phyloP scores from a whole-genome alignment of 352 stramenopile genomes.

The Pythium plurisporium region DNA sequence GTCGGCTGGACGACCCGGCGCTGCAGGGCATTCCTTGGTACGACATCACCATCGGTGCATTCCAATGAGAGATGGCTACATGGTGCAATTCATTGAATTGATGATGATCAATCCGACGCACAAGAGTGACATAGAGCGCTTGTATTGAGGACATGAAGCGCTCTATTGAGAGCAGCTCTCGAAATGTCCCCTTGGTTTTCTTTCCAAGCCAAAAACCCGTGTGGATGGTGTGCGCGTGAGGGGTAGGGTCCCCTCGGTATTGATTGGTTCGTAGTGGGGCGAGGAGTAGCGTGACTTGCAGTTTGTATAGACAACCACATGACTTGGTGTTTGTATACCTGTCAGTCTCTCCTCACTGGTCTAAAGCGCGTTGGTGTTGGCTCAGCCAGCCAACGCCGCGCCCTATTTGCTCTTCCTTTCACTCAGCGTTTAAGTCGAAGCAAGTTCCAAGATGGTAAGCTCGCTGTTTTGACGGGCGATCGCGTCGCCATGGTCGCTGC shows the following conservation, averaged over 20 bases:
- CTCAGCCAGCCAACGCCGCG: conserved; percentile 25
- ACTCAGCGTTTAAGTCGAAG: conserved; percentile 85
- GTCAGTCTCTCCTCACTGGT: conserved; percentile 25
- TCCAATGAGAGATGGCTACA: too few relatives aligned
- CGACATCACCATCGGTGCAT: conserved; percentile 1
- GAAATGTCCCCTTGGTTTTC: too few relatives aligned
- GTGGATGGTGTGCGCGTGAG: conserved; percentile 13
- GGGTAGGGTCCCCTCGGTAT: conserved; percentile 26
- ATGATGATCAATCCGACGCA: not conserved
- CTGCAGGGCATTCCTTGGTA: conserved; percentile 6
- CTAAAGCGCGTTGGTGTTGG: conserved; percentile 25
- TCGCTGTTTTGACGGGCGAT: not conserved
- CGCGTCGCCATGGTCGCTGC: not conserved
- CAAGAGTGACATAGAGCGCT: conserved; percentile 1
- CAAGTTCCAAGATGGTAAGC: conserved; percentile 84
- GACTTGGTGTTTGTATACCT: conserved; percentile 60
- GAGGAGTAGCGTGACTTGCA: conserved; percentile 28
- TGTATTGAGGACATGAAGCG: not conserved
- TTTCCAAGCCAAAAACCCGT: too few relatives aligned
- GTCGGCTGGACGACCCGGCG: conserved; percentile 7
- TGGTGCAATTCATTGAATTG: conserved; percentile 4
- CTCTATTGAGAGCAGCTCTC: conserved; percentile 16
- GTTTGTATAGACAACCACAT: conserved; percentile 51
- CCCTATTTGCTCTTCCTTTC: conserved; percentile 82
- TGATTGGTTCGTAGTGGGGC: conserved; percentile 69